Conservation (phyloP, 2,329 filamentous ascomycete species). For the Cucurbitaria berberidis region DNA sequence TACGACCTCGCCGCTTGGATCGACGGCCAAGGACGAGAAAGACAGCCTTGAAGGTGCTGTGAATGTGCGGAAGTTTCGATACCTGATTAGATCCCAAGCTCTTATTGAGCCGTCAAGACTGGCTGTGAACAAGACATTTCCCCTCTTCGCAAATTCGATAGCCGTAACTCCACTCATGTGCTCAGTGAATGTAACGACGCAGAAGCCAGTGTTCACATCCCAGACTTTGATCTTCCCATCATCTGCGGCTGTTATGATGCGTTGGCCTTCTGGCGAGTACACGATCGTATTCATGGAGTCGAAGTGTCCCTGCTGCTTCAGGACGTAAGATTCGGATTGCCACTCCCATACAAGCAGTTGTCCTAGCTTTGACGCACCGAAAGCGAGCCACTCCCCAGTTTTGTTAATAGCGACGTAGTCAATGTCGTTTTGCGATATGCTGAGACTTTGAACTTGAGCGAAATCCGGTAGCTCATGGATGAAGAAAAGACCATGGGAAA, state of each 20-base stretch:
- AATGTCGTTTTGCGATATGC: slow-evolving; percentile 96
- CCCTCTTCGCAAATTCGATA: slow-evolving; percentile 92
- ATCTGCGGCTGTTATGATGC: slow-evolving; percentile 90
- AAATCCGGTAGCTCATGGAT: slow-evolving; percentile 97
- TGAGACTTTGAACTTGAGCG: slow-evolving; percentile 89
- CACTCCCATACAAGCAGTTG: slow-evolving; percentile 99
- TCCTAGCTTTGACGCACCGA: slow-evolving; percentile 92
- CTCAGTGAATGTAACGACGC: slow-evolving; percentile 96
- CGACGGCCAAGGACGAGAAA: slow-evolving; percentile 94
- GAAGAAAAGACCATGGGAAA: slow-evolving; percentile 92
- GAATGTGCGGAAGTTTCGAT: slow-evolving; percentile 96
- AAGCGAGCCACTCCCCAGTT: slow-evolving; percentile 94
- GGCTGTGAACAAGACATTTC: slow-evolving; percentile 93
- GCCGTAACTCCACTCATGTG: slow-evolving; percentile 93
- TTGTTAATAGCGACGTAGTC: slow-evolving; percentile 94
- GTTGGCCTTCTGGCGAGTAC: slow-evolving; percentile 92
- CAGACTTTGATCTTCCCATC: slow-evolving; percentile 99
- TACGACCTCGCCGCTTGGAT: slow-evolving; percentile 94
- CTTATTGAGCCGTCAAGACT: slow-evolving; percentile 92
- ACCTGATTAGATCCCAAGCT: slow-evolving; percentile 95
- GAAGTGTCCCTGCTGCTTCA: slow-evolving; percentile 97
- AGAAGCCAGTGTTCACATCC: slow-evolving; percentile 96
- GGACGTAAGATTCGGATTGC: slow-evolving; percentile 98
- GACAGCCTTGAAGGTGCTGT: slow-evolving; percentile 90
- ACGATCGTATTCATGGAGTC: slow-evolving; percentile 93